Evolutionary conservation across 2,329 filamentous ascomycete species (phyloP), one percentile per base, ranked within the genome.

Genomic region (Cercospora zeina): DNA sequence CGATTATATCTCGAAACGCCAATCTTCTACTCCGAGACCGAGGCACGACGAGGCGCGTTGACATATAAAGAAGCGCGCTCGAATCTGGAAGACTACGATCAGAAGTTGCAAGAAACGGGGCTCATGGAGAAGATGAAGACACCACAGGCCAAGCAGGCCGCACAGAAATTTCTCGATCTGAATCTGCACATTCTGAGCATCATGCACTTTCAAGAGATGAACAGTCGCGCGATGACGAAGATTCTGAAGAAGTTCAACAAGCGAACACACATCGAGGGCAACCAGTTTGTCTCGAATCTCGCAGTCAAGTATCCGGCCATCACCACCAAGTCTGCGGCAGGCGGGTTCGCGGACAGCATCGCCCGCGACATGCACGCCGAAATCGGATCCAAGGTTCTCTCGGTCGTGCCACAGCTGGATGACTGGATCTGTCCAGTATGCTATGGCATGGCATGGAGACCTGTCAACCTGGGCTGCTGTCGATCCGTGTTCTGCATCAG

Each of bases 181-280:
- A 96, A 96, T 72, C 79, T 85, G 24, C 83, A 85, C 57, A 82
- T 96, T n/a, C 80, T 96, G n/a, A 87, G 87, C 64, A 89, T 89
- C 56, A 81, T 96, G 66, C 87, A 88, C 62, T 96, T 96, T 69
- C 90, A 93, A 70, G 91, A 95, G 72, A 87, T 96, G 67, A 96
- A 96, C 70, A 85, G 85, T 67, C 83, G 83, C 31, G 91, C 91
- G 0, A 85, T 95, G 70, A 80, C 80, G 34, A 96, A 96, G 75
- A 96, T 96, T 56, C 77, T 96, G 58, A 96, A 96, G 75, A 96
- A 92, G 86, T 96, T 96, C 73, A 90, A 95, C 76, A 96, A 96
- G 76, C 85, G 87, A 62, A 96, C 91, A 1, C 86, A 88, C 0
- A 80, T 96, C 19, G 86, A 88, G 27, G 86, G 68, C 10, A 63